Base-by-base conservation (phyloP, 1,139 yeast species). In the Candida neerlandica region DNA sequence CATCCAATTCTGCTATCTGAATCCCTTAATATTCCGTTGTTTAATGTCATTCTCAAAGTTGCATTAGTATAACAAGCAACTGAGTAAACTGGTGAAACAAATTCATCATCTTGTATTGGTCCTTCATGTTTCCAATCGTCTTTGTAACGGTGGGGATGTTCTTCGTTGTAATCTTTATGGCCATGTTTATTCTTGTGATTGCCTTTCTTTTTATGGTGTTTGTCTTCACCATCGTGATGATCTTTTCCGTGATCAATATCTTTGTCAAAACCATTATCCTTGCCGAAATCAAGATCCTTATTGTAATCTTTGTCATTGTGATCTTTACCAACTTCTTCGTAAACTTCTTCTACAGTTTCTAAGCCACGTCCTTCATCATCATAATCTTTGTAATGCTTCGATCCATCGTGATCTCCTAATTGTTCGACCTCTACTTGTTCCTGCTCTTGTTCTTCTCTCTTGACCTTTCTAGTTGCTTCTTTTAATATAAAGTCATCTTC, bases 1-100 rank as follows among this genome's bases (percentile, higher is more conserved):
- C 77, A 65, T 2, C 79, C 80, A 46, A 74, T 68, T 54, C 78
- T 60, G 44, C 65, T 62, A 34, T 60, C 65, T 11, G 69, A 56
- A 55, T 75, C 79, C 39, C 65, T 60, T 48, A 75, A 63, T 21
- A 72, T 62, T 2, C 76, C 71, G 34, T 68, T 70, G 7, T 58
- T 54, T 38, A 74, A 63, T 4, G 63, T 58, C 67, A 73, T 66
- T 54, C 56, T 58, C 33, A 73, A 66, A 4, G 76, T 68, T 14
- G 61, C 48, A n/a, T 67, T 62, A 2, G 65, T 59, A 21, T 59
- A 53, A 56, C 78, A 73, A 6, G 77, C 69, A 33, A 72, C 72
- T 1, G 73, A 64, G 46, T 62, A 61, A 11, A 67, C 65, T 4
- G 70, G 73, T 19, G 65, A 58, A 3, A 50, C 54, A 51, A 55